Percentiles rank a stretch among this genome's conserved stretches.
phyloP scores from a whole-genome alignment of 129 eudicot genomes.

The Pulicaria dysenterica region DNA sequence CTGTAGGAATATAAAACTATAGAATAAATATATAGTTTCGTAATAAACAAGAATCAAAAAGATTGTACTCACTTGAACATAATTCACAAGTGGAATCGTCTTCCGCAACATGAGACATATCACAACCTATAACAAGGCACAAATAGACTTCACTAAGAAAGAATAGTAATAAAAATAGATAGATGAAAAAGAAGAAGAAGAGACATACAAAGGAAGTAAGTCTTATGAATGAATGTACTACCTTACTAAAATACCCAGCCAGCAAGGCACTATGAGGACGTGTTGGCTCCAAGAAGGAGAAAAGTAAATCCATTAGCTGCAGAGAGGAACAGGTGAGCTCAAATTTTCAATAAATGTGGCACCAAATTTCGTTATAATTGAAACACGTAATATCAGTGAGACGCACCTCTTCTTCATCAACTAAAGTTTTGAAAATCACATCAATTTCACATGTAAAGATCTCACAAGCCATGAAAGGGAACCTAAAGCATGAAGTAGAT shows the following conservation, averaged over 20 bases:
- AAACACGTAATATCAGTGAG: conserved; percentile 1
- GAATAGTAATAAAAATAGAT: background rate
- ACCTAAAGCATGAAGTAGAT: conserved; percentile 46
- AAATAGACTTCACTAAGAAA: background rate
- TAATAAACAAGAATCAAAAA: conserved; percentile 11
- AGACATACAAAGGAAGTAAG: background rate
- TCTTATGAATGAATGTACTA: conserved; percentile 1
- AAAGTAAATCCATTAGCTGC: conserved; percentile 86
- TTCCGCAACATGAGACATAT: conserved; percentile 87
- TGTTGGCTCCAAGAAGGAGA: conserved; percentile 85
- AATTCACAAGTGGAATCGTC: conserved; percentile 78
- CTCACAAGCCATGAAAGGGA: conserved; percentile 82
- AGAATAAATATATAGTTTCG: background rate
- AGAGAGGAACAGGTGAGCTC: background rate
- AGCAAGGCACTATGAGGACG: conserved; percentile 75
- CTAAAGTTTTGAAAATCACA: conserved; percentile 74
- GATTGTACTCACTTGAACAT: conserved; percentile 68
- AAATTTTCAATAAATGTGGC: background rate
- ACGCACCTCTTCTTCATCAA: conserved; percentile 82
- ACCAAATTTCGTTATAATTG: conserved; percentile 9
- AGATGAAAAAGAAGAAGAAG: background rate
- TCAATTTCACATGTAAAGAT: conserved; percentile 84
- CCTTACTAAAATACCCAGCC: conserved; percentile 97
- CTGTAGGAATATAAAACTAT: conserved; percentile 37
- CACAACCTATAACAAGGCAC: conserved; percentile 54